Percentiles rank a stretch among this genome's conserved stretches.
Conservation (phyloP, 2,329 filamentous ascomycete species). For the Aspergillus tubingensis region DNA sequence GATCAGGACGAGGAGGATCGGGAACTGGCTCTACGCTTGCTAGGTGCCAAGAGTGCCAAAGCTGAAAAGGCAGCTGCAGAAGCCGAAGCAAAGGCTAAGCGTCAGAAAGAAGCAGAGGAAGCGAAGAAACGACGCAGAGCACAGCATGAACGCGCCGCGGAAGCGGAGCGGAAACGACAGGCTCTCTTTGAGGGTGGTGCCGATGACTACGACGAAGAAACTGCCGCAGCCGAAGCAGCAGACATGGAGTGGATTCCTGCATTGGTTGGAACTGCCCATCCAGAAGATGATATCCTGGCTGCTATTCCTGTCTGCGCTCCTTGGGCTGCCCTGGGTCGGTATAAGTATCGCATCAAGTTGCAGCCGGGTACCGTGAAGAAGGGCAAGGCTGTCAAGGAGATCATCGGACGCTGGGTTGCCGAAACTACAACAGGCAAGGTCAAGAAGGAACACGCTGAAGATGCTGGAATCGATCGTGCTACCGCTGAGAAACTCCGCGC, state of each 20-base stretch:
- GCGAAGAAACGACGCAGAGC: slow-evolving; percentile 73
- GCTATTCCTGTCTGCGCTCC: slow-evolving; percentile 65
- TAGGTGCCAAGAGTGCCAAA: slow-evolving; percentile 64
- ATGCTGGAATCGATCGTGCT: slow-evolving; percentile 48
- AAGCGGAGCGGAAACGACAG: slow-evolving; percentile 62
- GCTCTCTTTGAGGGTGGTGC: slow-evolving; percentile 70
- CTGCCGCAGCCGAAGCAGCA: slow-evolving; percentile 48
- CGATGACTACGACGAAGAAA: slow-evolving; percentile 61
- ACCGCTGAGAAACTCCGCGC: slow-evolving; percentile 80
- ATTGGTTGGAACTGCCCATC: slow-evolving; percentile 73
- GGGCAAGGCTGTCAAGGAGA: slow-evolving; percentile 89
- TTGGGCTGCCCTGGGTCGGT: slow-evolving; percentile 63
- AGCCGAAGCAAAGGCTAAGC: slow-evolving; percentile 62
- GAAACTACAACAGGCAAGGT: slow-evolving; percentile 56
- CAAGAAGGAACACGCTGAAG: slow-evolving; percentile 59
- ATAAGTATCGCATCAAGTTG: slow-evolving; percentile 94
- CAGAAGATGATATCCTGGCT: slow-evolving; percentile 72
- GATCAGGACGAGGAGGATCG: slow-evolving; percentile 95
- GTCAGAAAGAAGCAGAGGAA: slow-evolving; percentile 71
- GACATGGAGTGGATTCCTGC: slow-evolving; percentile 62
- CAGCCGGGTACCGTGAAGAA: slow-evolving; percentile 90
- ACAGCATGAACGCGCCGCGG: slow-evolving; percentile 76
- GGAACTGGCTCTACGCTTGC: slow-evolving; percentile 75
- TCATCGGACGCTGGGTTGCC: slow-evolving; percentile 76
- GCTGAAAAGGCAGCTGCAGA: slow-evolving; percentile 65